Evolutionary conservation across 2,329 filamentous ascomycete genomes (phyloP).

Genomic region (Cephalotrichum gorgonifer): DNA sequence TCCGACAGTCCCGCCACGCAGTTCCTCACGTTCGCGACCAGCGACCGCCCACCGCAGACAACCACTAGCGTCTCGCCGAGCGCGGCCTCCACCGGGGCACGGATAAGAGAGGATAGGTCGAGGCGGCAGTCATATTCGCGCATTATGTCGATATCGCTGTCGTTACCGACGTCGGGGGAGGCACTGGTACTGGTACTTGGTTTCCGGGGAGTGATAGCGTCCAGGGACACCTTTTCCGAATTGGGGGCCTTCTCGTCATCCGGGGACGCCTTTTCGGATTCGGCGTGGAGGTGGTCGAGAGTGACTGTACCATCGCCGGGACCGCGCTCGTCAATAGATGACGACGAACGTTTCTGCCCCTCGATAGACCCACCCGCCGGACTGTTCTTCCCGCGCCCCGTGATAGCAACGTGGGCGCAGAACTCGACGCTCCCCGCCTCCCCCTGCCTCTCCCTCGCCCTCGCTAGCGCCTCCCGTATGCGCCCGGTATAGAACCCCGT

Average conservation of each 20-base stretch:
- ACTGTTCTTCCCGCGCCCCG: slow-evolving; percentile 16
- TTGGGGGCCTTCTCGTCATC: neutral
- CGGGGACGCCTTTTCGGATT: neutral
- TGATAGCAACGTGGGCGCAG: slow-evolving; percentile 43
- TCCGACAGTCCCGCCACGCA: slow-evolving; percentile 45
- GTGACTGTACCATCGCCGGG: too few species aligned
- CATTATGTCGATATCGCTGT: slow-evolving; percentile 19
- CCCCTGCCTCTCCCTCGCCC: slow-evolving; percentile 11
- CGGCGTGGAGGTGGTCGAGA: too few species aligned
- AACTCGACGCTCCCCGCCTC: slow-evolving; percentile 34
- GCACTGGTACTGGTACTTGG: too few species aligned
- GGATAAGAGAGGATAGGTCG: slow-evolving; percentile 40
- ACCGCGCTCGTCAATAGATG: too few species aligned
- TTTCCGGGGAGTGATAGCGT: neutral
- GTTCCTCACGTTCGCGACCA: slow-evolving; percentile 44
- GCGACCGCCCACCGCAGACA: slow-evolving; percentile 46
- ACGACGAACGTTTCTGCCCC: too few species aligned
- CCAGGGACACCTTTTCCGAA: neutral
- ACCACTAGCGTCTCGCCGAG: slow-evolving; percentile 52
- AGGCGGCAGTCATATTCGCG: slow-evolving; percentile 35
- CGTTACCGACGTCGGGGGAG: neutral
- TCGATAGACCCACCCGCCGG: neutral
- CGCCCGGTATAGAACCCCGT: slow-evolving; percentile 44
- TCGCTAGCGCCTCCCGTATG: slow-evolving; percentile 31
- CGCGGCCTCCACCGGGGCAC: slow-evolving; percentile 43